These are phyloP conservation scores for Alternaria sp. DNA, from an alignment of 2,329 filamentous ascomycete species.

Conservation along the genomic window DNA sequence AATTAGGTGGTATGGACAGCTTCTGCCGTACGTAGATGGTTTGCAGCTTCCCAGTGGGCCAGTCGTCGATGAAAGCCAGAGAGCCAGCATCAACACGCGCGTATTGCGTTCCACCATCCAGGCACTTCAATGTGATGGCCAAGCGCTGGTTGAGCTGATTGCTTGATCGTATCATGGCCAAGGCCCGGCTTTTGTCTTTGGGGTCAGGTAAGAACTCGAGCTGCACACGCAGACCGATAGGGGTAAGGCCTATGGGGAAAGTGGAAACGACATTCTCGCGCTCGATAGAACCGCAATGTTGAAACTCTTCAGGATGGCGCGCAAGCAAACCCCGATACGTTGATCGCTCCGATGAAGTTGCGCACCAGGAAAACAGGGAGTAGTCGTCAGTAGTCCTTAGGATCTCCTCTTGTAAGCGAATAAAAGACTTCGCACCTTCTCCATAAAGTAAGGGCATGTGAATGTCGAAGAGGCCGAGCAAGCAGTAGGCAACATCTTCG, in stretches of 20 bases:
- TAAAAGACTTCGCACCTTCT: constrained; percentile 37
- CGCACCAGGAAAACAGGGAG: constrained; percentile 35
- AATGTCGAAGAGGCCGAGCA: constrained; percentile 42
- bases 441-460: constrained; percentile 40
- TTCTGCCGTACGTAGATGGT: constrained; percentile 34
- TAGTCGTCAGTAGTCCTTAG: constrained; percentile 37
- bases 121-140: constrained; percentile 29
- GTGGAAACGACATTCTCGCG: constrained; percentile 26
- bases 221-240: constrained; percentile 32
- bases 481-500: constrained; percentile 39
- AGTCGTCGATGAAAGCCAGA: constrained; percentile 57
- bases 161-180: constrained; percentile 29
- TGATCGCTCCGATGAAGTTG: constrained; percentile 16
- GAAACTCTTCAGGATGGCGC: constrained; percentile 30
- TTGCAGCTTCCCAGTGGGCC: constrained; percentile 31
- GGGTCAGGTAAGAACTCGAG: constrained; percentile 29
- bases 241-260: constrained; percentile 25
- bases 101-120: constrained; percentile 44
- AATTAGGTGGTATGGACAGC: constrained; percentile 27
- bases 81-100: constrained; percentile 53
- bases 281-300: constrained; percentile 25
- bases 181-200: constrained; percentile 16
- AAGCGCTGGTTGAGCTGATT: constrained; percentile 31
- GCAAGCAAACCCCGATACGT: constrained; percentile 35
- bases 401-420: constrained; percentile 36